Evolutionary conservation across 805 yeast genomes (phyloP).

Genomic region (Candida succiphila): DNA sequence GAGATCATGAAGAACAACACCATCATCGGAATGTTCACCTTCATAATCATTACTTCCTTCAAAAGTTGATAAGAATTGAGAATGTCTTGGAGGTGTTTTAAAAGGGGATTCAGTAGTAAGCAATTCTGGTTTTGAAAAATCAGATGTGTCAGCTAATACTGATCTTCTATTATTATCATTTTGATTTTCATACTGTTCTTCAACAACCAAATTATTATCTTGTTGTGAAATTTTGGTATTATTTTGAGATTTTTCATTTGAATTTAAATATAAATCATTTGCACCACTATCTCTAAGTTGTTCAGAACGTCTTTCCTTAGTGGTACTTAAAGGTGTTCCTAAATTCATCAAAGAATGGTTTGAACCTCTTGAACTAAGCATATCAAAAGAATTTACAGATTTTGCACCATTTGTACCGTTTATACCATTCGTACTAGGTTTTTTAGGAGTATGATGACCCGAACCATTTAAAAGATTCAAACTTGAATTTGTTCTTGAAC

Average conservation of each 20-base stretch:
- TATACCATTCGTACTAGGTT: neutral
- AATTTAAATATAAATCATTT: no score
- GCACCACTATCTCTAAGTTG: neutral
- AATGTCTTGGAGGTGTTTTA: slow-evolving; percentile 12
- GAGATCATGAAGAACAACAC: neutral
- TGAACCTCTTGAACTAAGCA: slow-evolving; percentile 7
- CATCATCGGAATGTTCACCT: neutral
- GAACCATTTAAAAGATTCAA: slow-evolving; percentile 6
- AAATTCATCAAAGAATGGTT: slow-evolving; percentile 6
- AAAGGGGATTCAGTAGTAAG: slow-evolving; percentile 5
- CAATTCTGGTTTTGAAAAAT: no score
- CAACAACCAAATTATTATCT: no score
- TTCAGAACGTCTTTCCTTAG: neutral
- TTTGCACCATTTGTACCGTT: neutral
- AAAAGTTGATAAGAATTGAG: slow-evolving; percentile 2
- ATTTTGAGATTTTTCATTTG: no score
- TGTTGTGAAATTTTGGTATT: no score
- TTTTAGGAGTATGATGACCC: neutral
- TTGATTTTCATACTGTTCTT: no score
- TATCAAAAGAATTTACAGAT: slow-evolving; percentile 3
- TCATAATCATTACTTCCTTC: neutral
- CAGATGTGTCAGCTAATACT: no score
- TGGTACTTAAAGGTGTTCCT: no score
- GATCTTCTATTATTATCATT: no score
- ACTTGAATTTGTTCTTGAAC: slow-evolving; percentile 11